Base-by-base conservation (phyloP, 2,329 filamentous ascomycete genomes). In the Alternaria triticimaculans region DNA sequence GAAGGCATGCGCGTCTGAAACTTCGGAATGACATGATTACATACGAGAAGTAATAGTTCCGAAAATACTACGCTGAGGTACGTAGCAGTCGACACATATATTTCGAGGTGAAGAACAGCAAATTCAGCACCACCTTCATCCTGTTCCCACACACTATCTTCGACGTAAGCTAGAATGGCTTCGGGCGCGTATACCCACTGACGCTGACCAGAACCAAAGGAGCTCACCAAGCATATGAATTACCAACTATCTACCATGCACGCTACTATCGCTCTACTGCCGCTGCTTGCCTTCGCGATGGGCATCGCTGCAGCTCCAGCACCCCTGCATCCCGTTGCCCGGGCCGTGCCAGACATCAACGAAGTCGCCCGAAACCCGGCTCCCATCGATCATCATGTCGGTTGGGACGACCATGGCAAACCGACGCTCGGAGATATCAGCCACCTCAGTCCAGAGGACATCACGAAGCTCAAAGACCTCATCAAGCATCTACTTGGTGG, bases 351-450 rank as follows among this genome's bases (percentile, higher is more conserved):
- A 28, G 60, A 72, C 15, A 33, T 71, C 43, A 64, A 64, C 12
- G 55, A 63, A 54, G 57, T 69, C 12, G 68, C 66, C 33, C 66
- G 68, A 18, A 66, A 70, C 23, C 68, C 68, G 44, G 66, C 66
- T 5, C 74, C 74, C 2, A 64, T 73, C 23, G 58, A 68, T 28
- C 30, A 55, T 15, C 53, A 48, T 57, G 44, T 53, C 21, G 23
- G 62, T 41, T 62, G 64, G 51, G 51, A 58, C n/a, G 51, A 58
- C 12, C 37, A 61, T 23, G 62, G 51, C 15, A 63, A 51, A 57
- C 60, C 56, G 26, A 49, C 50, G 15, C 33, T 60, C 14, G 28
- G 25, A n/a, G 33, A 60, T 25, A 50, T 37, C 14, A 49, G 26
- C n/a, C 23, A 63, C 23, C 12, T 63, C 6, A 60, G 33, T 4